A percentile compares a stretch with the other conserved stretches of the same genome.
These are phyloP conservation scores for Grigorovia jiainica DNA, from an alignment of 805 yeast species.

Conservation along the genomic window DNA sequence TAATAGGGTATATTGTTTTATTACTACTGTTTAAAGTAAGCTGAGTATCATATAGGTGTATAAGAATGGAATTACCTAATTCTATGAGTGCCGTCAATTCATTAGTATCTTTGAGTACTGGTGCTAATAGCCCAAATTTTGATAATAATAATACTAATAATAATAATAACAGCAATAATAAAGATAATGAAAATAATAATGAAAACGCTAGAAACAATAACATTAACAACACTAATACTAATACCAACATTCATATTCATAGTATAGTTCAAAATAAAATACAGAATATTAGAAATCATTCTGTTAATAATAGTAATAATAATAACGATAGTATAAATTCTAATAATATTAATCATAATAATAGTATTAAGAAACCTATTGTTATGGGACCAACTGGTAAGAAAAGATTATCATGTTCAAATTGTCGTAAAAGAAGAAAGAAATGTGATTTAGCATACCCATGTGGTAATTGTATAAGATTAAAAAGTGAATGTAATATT, in stretches of 20 bases:
- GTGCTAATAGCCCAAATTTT: neutral
- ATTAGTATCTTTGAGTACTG: neutral
- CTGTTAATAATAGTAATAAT: neutral
- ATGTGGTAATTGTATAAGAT: constrained; percentile 38
- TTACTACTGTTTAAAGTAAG: too few relatives aligned
- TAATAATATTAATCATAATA: neutral
- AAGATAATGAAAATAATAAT: neutral
- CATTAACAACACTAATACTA: neutral
- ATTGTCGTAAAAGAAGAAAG: constrained; percentile 31
- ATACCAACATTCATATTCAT: neutral
- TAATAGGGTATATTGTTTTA: too few relatives aligned
- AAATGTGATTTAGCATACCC: constrained; percentile 43
- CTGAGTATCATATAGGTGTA: too few relatives aligned
- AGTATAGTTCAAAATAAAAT: too few relatives aligned
- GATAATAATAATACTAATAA: neutral
- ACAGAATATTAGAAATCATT: too few relatives aligned
- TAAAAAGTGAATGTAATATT: constrained; percentile 37
- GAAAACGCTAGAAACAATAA: neutral
- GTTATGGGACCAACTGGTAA: constrained; percentile 9
- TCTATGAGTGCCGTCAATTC: neutral
- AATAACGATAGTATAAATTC: neutral
- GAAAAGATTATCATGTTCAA: constrained; percentile 28
- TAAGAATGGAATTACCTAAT: neutral
- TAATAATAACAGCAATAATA: too few relatives aligned
- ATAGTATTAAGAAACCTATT: neutral